Conservation (phyloP, 306 rosid species). For the Ceratonia siliqua region DNA sequence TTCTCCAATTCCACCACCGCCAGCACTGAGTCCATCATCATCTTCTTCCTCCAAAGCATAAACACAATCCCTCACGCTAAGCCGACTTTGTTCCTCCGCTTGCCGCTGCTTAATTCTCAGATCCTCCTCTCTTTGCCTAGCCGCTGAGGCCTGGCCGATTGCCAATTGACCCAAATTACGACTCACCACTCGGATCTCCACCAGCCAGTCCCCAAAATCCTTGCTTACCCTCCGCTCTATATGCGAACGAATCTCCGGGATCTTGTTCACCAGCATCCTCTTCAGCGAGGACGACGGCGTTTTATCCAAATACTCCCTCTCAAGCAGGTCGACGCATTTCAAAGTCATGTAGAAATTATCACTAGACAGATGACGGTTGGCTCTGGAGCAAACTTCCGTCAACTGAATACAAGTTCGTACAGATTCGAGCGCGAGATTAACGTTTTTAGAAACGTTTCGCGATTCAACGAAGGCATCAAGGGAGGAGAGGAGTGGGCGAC, state of each 20-base stretch:
- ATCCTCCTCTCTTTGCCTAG: conserved; percentile 97
- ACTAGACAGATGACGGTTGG: conserved; percentile 65
- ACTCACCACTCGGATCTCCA: conserved; percentile 91
- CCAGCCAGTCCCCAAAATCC: conserved; percentile 96
- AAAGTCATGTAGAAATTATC: conserved; percentile 92
- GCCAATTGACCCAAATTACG: conserved; percentile 94
- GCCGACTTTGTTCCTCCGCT: conserved; percentile 99
- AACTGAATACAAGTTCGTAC: conserved; percentile 52
- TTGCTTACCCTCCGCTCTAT: conserved; percentile 89
- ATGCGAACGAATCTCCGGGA: conserved; percentile 87
- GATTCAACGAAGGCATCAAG: conserved; percentile 85
- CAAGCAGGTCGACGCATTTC: conserved; percentile 76
- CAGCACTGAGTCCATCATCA: conserved; percentile 58
- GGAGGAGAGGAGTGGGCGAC: conserved; percentile 76
- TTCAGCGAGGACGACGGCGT: conserved; percentile 80
- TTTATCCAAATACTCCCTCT: conserved; percentile 59
- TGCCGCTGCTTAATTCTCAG: conserved; percentile 96
- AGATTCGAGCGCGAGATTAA: conserved; percentile 76
- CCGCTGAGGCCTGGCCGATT: conserved; percentile 90
- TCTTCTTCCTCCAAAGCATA: conserved; percentile 91
- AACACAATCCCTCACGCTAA: conserved; percentile 87
- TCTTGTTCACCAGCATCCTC: conserved; percentile 90
- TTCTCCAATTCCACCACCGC: conserved; percentile 48
- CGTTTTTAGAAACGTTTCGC: conserved; percentile 72
- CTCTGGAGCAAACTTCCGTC: conserved; percentile 78